phyloP scores from a whole-genome alignment of 495 filamentous ascomycete species.

The Aspergillus saccharolyticus region DNA sequence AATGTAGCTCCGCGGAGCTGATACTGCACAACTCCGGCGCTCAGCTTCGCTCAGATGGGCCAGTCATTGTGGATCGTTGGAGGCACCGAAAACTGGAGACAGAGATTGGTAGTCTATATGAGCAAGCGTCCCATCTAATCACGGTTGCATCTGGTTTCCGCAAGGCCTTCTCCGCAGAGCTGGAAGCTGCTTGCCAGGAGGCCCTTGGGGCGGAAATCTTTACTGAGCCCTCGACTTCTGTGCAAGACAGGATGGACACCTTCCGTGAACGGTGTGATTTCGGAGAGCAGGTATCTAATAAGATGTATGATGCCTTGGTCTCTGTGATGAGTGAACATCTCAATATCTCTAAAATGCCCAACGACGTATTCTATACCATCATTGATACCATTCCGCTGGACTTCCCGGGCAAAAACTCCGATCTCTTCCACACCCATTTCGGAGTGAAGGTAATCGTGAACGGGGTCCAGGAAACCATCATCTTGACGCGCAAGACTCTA shows the following conservation, averaged over 20 bases:
- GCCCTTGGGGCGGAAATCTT: constrained; percentile 66
- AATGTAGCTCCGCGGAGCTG: constrained; percentile 72
- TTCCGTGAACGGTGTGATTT: constrained; percentile 72
- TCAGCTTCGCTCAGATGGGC: constrained; percentile 28
- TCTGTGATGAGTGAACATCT: constrained; percentile 35
- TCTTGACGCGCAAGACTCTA: constrained; percentile 60
- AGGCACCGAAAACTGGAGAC: constrained; percentile 37
- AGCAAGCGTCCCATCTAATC: constrained; percentile 46
- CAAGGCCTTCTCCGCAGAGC: constrained; percentile 53
- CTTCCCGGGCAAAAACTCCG: constrained; percentile 41
- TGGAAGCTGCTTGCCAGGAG: constrained; percentile 54
- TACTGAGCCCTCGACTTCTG: constrained; percentile 57
- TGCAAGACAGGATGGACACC: constrained; percentile 61
- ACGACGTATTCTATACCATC: constrained; percentile 46
- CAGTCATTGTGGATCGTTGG: constrained; percentile 41
- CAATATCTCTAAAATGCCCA: constrained; percentile 43
- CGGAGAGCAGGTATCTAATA: constrained; percentile 66
- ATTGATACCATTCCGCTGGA: constrained; percentile 37
- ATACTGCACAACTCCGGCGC: constrained; percentile 45
- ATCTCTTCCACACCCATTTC: constrained; percentile 55
- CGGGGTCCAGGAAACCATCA: constrained; percentile 71
- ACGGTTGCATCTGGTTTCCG: constrained; percentile 56
- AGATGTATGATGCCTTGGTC: constrained; percentile 49
- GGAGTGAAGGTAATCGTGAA: constrained; percentile 68
- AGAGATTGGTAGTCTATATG: constrained; percentile 35